Conservation (phyloP, 116 monocot species). For the Papilionanthe hybrid region DNA sequence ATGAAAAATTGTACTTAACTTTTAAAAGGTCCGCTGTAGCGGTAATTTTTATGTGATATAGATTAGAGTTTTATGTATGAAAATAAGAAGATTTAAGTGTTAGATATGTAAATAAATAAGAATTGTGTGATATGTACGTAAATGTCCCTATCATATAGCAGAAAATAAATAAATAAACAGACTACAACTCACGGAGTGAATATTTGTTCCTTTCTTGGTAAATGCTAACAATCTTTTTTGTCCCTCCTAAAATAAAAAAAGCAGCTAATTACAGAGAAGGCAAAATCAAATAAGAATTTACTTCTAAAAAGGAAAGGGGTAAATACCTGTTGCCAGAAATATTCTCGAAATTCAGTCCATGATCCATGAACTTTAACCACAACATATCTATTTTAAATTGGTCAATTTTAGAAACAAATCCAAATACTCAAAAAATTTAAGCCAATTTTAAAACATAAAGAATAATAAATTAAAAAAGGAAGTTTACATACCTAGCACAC, state of each 20-base stretch:
- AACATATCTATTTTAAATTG: conserved; percentile 57
- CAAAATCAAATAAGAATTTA: not conserved
- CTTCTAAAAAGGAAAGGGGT: not conserved
- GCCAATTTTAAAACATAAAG: not conserved
- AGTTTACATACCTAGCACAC: too few relatives aligned
- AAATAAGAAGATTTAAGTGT: too few relatives aligned
- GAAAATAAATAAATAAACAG: not conserved
- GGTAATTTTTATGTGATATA: too few relatives aligned
- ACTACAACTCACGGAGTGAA: conserved; percentile 76
- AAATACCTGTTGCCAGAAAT: conserved; percentile 71
- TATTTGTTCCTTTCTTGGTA: conserved; percentile 70
- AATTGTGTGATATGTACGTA: too few relatives aligned
- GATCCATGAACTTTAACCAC: conserved; percentile 88
- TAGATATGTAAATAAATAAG: too few relatives aligned
- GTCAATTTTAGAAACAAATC: conserved; percentile 14
- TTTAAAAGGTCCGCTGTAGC: too few relatives aligned
- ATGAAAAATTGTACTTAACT: too few relatives aligned
- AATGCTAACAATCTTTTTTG: conserved; percentile 85
- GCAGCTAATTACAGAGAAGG: not conserved
- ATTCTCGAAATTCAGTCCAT: conserved; percentile 77
- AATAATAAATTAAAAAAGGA: not conserved
- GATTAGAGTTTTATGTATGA: too few relatives aligned
- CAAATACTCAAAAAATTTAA: not conserved
- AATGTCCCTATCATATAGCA: not conserved
- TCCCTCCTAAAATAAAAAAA: conserved; percentile 51